Evolutionary conservation across 208 protist species (phyloP).

Genomic region (Leishmania aethiopica): DNA sequence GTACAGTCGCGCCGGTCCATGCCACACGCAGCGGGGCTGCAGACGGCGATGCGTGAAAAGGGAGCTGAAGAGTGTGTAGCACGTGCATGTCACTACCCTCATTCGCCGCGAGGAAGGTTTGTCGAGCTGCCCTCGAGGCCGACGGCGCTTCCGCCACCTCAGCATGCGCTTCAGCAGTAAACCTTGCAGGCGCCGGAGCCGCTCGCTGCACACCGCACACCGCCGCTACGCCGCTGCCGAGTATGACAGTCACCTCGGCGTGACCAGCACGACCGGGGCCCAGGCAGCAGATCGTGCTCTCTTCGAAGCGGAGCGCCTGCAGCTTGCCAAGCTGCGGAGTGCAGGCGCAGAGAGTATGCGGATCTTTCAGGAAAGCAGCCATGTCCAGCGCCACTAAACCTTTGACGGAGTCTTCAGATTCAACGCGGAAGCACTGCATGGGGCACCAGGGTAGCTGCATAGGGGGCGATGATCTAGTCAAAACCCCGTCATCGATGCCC

Average conservation of each 20-base stretch:
- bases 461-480: not conserved
- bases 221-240: constrained; percentile 49
- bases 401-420: not conserved
- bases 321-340: constrained; percentile 33
- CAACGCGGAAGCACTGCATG: constrained; percentile 40
- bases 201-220: constrained; percentile 36
- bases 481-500: constrained; percentile 20
- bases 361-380: constrained; percentile 31
- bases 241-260: constrained; percentile 59
- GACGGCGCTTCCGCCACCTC: not conserved
- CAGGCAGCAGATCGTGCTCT: constrained; percentile 38
- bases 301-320: constrained; percentile 43
- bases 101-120: constrained; percentile 17
- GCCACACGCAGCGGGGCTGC: constrained; percentile 31
- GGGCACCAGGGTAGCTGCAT: constrained; percentile 10
- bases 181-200: not conserved
- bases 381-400: constrained; percentile 23
- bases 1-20: constrained; percentile 35
- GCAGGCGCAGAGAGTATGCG: constrained; percentile 35
- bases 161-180: not conserved
- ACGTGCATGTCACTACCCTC: constrained; percentile 14
- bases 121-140: constrained; percentile 1
- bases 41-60: constrained; percentile 12
- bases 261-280: constrained; percentile 37
- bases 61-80: constrained; percentile 27